Evolutionary conservation across 352 stramenopile species (phyloP).

Genomic region (Phytophthora meadii): DNA sequence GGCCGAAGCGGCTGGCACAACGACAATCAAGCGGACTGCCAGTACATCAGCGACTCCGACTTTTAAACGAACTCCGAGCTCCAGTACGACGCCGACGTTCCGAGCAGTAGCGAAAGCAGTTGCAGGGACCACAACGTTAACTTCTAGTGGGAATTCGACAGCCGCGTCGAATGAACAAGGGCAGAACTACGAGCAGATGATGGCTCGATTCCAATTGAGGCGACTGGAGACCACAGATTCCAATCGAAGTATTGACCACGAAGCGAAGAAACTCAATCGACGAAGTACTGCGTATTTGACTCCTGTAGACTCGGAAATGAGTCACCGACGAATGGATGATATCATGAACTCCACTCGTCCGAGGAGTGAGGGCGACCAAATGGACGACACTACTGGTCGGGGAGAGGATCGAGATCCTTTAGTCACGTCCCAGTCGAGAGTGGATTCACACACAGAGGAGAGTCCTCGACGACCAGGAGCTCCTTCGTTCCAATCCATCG

Average conservation of each 20-base stretch:
- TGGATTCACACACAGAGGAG: slow-evolving; percentile 21
- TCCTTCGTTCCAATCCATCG: slow-evolving; percentile 20
- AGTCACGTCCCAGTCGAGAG: slow-evolving; percentile 13
- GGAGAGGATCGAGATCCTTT: slow-evolving; percentile 14
- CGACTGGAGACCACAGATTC: slow-evolving; percentile 26
- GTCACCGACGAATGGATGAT: slow-evolving; percentile 19
- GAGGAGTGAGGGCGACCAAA: slow-evolving; percentile 21
- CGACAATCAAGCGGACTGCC: slow-evolving; percentile 12
- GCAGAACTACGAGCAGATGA: slow-evolving; percentile 54
- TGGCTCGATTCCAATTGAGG: slow-evolving; percentile 61
- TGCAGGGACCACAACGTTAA: neutral
- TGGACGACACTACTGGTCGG: slow-evolving; percentile 11
- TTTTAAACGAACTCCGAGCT: slow-evolving; percentile 26
- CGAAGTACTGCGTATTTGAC: slow-evolving; percentile 17
- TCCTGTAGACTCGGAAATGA: slow-evolving; percentile 26
- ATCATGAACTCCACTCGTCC: slow-evolving; percentile 17
- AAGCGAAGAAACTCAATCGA: slow-evolving; percentile 4
- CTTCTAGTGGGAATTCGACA: slow-evolving; percentile 11
- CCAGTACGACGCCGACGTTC: slow-evolving; percentile 11
- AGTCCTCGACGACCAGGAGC: slow-evolving; percentile 23
- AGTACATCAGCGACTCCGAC: slow-evolving; percentile 6
- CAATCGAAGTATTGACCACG: slow-evolving; percentile 3
- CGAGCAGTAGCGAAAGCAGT: slow-evolving; percentile 26
- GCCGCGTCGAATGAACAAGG: slow-evolving; percentile 13
- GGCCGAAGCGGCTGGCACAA: neutral